Evolutionary conservation across 495 filamentous ascomycete species (phyloP), one percentile per base, ranked within the genome.

Genomic region (Achaetomiella virescens): DNA sequence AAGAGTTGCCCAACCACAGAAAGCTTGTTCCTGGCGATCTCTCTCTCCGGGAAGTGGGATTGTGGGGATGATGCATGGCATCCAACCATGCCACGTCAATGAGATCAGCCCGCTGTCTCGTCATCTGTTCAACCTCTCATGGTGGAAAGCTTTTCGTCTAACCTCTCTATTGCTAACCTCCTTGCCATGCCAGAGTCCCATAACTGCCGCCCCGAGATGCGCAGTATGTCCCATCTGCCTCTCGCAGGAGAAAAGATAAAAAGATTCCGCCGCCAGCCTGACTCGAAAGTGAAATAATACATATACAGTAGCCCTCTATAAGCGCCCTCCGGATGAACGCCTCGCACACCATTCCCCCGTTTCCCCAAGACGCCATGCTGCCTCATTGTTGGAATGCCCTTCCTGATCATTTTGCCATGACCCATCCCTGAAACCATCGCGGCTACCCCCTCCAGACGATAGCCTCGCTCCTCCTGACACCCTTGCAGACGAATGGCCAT

Each of bases 251-350:
- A 48, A 25, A 46, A 52, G 29, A 24, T 27, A 61, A 45, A 53
- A 21, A 46, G 24, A 40, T 46, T 37, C 37, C 44, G 33, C 44
- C 24, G 29, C 56, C 52, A 50, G 38, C 25, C 33, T 48, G 20
- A 44, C 43, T 45, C 40, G 20, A 35, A 45, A 37, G 54, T 37
- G 41, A 54, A 58, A 55, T 58, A 25, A 62, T 59, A 59, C 36
- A 20, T 56, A 53, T 59, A 55, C 60, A 62, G 52, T 55, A 62
- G 38, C 46, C 54, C 17, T 56, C 46, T 56, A 43, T 56, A 49
- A 36, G 54, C 54, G 50, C 6, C 25, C 31, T 38, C 10, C 11
- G 36, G 36, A 14, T 38, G 36, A 6, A 2, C 42, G 15, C 42
- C 21, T 25, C 21, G 14, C 37, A 17, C 44, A 44, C 45, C 38